Evolutionary conservation across 164 flowering plant species (phyloP), one percentile per base, ranked within the genome.

Genomic region (Piper longum): DNA sequence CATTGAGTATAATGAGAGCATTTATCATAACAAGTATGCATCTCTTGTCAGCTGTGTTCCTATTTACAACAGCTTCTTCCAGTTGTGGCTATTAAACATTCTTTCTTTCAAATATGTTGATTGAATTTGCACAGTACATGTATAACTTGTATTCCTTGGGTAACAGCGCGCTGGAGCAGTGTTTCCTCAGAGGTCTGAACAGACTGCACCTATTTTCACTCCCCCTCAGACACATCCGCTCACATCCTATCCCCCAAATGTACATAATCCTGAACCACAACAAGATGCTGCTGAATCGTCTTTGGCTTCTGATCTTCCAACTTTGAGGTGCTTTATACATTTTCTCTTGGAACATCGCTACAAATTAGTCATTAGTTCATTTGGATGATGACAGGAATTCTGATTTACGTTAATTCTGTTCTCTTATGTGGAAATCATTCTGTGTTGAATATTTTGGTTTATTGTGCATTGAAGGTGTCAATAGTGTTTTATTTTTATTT

Each of bases 91-190:
- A 2, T 26, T 26, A 26, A 26, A 26, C 36, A 26, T 26, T 26
- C 36, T 26, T 26, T 26, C 36, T 26, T 26, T 26, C 36, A 26
- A 26, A 26, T 26, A 26, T 26, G 36, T 26, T 48, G 11, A 1
- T 48, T 48, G 9, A 9, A 9, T 48, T 48, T 12, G 14, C 12
- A 6, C 14, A 48, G 14, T 48, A 48, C 52, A 48, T 48, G 14
- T 48, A 12, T 44, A 44, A 44, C 48, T 9, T 48, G 52, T 48
- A 12, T 48, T 66, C 0, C 48, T 54, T 60, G 17, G 66, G 26
- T 71, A 66, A 66, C 86, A 92, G 99, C 96, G 96, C 62, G 84
- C 89, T 67, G 99, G 99, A 62, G 99, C 91, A 71, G 95, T 87
- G 39, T 95, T 95, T 75, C 99, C 99, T 70, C 89, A 81, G 72